Evolutionary conservation across 176 grass and related monocot species (phyloP).

Genomic region (Phoenix roebelenii): DNA sequence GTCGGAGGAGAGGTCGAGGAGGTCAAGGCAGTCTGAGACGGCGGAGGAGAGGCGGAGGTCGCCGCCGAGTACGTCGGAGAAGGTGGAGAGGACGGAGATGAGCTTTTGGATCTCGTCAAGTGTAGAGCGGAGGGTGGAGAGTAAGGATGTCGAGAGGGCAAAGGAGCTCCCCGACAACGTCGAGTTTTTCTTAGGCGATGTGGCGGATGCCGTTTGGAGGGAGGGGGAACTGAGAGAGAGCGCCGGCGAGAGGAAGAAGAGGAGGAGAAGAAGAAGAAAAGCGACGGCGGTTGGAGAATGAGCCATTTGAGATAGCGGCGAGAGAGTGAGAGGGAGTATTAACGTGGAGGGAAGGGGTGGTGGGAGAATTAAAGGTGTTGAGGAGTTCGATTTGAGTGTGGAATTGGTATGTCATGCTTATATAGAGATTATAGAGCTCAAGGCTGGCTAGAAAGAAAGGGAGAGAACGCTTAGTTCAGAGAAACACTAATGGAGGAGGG

Average conservation of each 20-base stretch:
- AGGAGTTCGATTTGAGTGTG: too few relatives aligned
- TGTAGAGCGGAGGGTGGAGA: slow-evolving; percentile 43
- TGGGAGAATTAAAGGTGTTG: neutral
- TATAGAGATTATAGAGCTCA: too few relatives aligned
- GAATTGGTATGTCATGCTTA: too few relatives aligned
- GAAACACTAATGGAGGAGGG: too few relatives aligned
- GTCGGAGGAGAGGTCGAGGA: slow-evolving; percentile 65
- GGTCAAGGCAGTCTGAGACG: slow-evolving; percentile 72
- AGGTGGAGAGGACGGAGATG: slow-evolving; percentile 23
- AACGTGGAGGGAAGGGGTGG: neutral
- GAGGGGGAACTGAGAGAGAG: slow-evolving; percentile 2
- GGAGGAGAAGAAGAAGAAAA: slow-evolving; percentile 10
- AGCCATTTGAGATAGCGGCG: slow-evolving; percentile 6
- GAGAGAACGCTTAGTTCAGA: too few relatives aligned
- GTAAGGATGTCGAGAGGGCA: slow-evolving; percentile 14
- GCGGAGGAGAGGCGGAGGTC: slow-evolving; percentile 60
- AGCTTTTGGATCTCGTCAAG: slow-evolving; percentile 33
- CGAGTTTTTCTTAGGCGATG: too few relatives aligned
- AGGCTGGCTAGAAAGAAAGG: too few relatives aligned
- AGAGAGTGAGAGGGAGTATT: neutral
- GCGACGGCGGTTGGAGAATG: neutral
- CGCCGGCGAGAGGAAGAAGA: slow-evolving; percentile 6
- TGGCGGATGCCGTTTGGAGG: neutral
- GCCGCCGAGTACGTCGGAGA: slow-evolving; percentile 25
- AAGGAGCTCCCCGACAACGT: neutral